Base-by-base conservation (phyloP, 169 alveolate species). In the Plasmodium inui region DNA sequence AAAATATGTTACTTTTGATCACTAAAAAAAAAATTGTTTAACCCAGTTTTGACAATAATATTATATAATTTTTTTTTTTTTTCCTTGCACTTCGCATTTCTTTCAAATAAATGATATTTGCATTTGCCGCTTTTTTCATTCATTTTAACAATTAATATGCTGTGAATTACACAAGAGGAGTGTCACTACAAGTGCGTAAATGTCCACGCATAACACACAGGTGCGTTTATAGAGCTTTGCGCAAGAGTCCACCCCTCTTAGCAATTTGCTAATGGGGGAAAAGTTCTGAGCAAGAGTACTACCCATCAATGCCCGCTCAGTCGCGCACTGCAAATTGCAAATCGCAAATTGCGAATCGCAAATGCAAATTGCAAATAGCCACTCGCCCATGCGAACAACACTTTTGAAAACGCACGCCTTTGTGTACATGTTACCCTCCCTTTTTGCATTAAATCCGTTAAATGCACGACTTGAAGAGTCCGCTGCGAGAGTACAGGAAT, bases 31-130 rank as follows among this genome's bases (percentile, higher is more conserved):
- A 67, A 67, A 67, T 22, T 0, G 32, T n/a, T 67, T 3, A 67
- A 67, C n/a, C 76, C 76, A 67, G 37, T 67, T 67, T 67, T 67
- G 76, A 26, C 76, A 67, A 26, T 67, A n/a, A 61, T 61, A 67
- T 67, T 67, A 28, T 8, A n/a, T 67, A 67, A 67, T 10, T 22
- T 22, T 67, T 67, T 67, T 67, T 67, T 67, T 26, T 67, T 55
- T 55, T 6, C 61, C 8, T 50, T 50, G 61, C 61, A 50, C 61
- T 50, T 50, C 1, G 61, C 7, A 50, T 50, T 50, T 3, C 14
- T 50, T 50, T 50, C 3, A 4, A 14, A 50, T 50, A 50, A 50
- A 50, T 50, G 14, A 50, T 17, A 50, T 8, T 50, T 50, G 26
- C 22, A 50, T 50, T 50, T 26, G n/a, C 37, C 14, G 5, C n/a